Evolutionary conservation across 345 rosid genomes (phyloP), one percentile per base, ranked within the genome.

Genomic region (Bruguiera sexangula): DNA sequence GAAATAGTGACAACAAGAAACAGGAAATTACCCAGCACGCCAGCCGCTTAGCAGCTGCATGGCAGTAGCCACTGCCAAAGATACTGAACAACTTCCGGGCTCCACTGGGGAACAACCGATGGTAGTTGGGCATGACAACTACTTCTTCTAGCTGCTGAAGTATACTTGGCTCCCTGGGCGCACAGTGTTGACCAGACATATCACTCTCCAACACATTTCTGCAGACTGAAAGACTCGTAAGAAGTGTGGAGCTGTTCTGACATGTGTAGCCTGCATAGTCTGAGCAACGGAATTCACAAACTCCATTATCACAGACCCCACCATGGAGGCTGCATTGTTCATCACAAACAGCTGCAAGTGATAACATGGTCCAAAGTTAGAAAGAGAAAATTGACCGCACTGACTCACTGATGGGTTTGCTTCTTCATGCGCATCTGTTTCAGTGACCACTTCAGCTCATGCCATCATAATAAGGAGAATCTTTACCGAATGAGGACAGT

Each of bases 271-370:
- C 99, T 6, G 98, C 97, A 75, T 95, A 95, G 80, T 95, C 99
- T 15, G 99, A 95, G 92, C 99, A 95, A 36, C 98, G 93, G 68
- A 95, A 95, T 75, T 95, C 99, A 26, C 99, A 95, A 79, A 90
- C 96, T 52, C 99, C 99, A 56, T 95, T 89, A 70, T 95, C 99
- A 75, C 99, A 95, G n/a, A 95, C 99, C 65, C 99, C 99, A 32
- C 99, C 98, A 50, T 95, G 99, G 20, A 95, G 91, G 73, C 98
- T 95, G 83, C 99, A 95, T 63, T 95, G 99, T 72, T 95, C 99
- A 39, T 95, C 96, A 26, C 99, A 95, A 54, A 87, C 90, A 77
- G 93, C 99, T 95, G 94, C 79, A 74, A 19, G 51, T 66, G 69
- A 58, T 27, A 32, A 52, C 60, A 71, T 48, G 60, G 43, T 11